Evolutionary conservation across 495 filamentous ascomycete species (phyloP), one percentile per base, ranked within the genome.

Genomic region (Neurospora sp.): DNA sequence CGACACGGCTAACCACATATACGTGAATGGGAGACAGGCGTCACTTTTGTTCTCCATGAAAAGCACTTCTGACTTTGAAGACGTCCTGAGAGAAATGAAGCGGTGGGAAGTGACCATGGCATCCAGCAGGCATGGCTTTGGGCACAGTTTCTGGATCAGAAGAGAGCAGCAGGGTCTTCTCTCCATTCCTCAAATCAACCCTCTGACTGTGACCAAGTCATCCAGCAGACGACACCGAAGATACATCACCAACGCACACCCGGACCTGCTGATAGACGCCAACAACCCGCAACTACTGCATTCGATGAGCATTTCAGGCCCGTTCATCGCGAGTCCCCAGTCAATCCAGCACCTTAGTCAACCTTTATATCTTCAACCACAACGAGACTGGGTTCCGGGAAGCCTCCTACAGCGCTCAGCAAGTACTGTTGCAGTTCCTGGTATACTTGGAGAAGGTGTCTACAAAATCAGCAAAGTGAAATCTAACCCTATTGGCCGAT

Each of bases 391-490:
- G 74, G 73, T 72, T 72, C 76, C 75, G 11, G 70, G 46, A 18
- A 69, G 48, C 12, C 54, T 74, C 11, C 39, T 73, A 4, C 72
- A 48, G 14, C 73, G 75, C 16, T 73, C 76, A 14, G 74, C 76
- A 35, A 76, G 75, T 18, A 74, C 78, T 0, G 39, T 75, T 2
- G 76, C 75, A 20, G 73, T 76, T 11, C 73, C 79, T 14, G 74
- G 76, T 1, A 42, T 77, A 8, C 69, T 78, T 10, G 75, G 76
- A 1, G 75, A 79, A 27, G 79, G 79, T 37, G 59, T 81, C 31
- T 81, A 79, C 73, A 79, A 76, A 48, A 46, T 81, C 39, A 79
- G 78, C 71, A 79, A 69, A 59, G 5, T 81, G 3, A 69, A 69
- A n/a, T 74, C 79, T 0, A 37, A 39, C 10, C 41, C 69, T 8